Evolutionary conservation across 768 basidiomycete genomes (phyloP).

Genomic region (Leccinum boreale): DNA sequence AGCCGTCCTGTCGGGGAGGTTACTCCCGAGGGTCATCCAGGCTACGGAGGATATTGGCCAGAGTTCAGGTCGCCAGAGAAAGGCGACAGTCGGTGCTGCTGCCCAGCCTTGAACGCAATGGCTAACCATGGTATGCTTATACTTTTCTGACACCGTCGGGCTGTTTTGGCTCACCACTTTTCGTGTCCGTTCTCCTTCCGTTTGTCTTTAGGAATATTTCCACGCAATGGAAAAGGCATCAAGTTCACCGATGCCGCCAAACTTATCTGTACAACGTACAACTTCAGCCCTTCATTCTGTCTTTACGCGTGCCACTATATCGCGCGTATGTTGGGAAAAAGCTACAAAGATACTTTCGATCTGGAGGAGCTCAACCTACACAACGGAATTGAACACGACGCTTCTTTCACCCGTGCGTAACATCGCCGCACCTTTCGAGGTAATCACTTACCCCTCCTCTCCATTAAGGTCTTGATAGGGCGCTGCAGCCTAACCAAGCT

Average conservation of each 20-base stretch:
- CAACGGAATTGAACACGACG: conserved; percentile 15
- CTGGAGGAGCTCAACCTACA: conserved; percentile 38
- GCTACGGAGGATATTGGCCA: conserved; percentile 64
- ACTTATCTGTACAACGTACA: conserved; percentile 53
- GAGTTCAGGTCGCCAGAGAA: conserved; percentile 55
- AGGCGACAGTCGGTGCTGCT: conserved; percentile 66
- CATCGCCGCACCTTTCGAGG: not conserved
- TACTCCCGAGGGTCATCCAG: conserved; percentile 49
- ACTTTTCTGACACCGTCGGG: conserved; percentile 34
- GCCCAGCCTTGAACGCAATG: conserved; percentile 73
- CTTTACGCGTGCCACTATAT: conserved; percentile 56
- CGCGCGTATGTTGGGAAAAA: conserved; percentile 55
- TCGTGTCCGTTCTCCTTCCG: not conserved
- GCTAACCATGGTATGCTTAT: conserved; percentile 70
- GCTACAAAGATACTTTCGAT: conserved; percentile 58
- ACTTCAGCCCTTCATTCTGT: conserved; percentile 67
- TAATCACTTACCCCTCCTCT: not conserved
- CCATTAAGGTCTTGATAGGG: conserved; percentile 51
- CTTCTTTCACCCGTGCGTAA: conserved; percentile 29
- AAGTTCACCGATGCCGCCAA: conserved; percentile 43
- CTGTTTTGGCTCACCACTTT: not conserved
- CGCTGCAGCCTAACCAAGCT: conserved; percentile 49
- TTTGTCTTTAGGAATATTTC: conserved; percentile 33
- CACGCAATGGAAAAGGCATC: conserved; percentile 67
- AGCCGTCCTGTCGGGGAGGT: conserved; percentile 47